Conservation (phyloP, 192 early-diverging fungal species). For the Cetraspora pellucida region DNA sequence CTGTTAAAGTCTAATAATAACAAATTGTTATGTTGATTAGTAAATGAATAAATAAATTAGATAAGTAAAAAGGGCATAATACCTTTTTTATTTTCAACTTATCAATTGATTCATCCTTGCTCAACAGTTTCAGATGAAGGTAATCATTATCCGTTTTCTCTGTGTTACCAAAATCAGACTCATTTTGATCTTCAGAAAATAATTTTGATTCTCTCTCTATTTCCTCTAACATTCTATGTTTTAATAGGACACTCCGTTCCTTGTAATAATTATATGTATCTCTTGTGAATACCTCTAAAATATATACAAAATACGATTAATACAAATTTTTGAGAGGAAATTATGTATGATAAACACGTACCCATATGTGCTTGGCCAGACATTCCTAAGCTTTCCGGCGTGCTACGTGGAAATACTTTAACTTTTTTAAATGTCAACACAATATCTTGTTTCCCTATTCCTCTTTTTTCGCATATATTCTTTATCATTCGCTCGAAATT, state of each 20-base stretch:
- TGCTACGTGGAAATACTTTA: slow-evolving; percentile 32
- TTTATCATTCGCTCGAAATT: slow-evolving; percentile 30
- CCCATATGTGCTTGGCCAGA: slow-evolving; percentile 16
- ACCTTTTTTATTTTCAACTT: slow-evolving; percentile 34
- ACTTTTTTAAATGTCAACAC: slow-evolving; percentile 34
- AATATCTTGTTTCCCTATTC: slow-evolving; percentile 24
- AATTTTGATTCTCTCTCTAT: background rate
- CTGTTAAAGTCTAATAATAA: slow-evolving; percentile 40
- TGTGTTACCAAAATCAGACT: background rate
- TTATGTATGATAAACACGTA: background rate
- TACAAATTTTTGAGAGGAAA: background rate
- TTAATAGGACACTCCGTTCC: slow-evolving; percentile 2
- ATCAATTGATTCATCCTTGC: slow-evolving; percentile 18
- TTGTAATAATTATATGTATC: slow-evolving; percentile 17
- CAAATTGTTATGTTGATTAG: background rate
- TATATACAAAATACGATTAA: background rate
- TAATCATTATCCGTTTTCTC: background rate
- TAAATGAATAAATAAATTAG: background rate
- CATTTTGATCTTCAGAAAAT: background rate
- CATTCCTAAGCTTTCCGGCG: slow-evolving; percentile 32
- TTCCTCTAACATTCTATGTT: background rate
- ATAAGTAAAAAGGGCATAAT: background rate
- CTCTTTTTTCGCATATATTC: background rate
- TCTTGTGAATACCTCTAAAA: slow-evolving; percentile 28
- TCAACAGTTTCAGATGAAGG: slow-evolving; percentile 28